A percentile compares a stretch with the other conserved stretches of the same genome.
Conservation (phyloP, 2,329 filamentous ascomycete species). For the Colletotrichum spaethianum region DNA sequence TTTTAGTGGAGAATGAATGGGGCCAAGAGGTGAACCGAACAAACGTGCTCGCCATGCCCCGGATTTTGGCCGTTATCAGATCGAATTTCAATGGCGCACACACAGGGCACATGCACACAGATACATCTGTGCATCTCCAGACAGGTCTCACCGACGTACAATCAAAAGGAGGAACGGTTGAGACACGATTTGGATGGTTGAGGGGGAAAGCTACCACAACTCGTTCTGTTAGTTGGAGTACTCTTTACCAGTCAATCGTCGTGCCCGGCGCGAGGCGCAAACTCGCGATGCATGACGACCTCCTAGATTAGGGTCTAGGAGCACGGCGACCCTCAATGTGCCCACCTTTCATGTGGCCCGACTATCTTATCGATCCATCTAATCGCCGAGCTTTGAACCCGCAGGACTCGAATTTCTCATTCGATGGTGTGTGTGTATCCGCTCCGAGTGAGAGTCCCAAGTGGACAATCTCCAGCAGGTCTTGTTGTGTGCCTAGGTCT, state of each 20-base stretch:
- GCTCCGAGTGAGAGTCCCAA: too few species aligned
- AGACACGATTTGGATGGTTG: not conserved
- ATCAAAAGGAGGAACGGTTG: not conserved
- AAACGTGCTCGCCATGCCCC: constrained; percentile 8
- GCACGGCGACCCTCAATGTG: not conserved
- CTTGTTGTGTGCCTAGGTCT: too few species aligned
- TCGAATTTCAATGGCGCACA: constrained; percentile 15
- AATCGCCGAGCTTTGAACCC: not conserved
- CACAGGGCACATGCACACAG: too few species aligned
- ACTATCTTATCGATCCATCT: constrained; percentile 10
- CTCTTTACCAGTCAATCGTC: too few species aligned
- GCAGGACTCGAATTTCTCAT: too few species aligned
- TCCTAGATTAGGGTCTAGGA: not conserved
- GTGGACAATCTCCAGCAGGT: too few species aligned
- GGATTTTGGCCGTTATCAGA: constrained; percentile 39
- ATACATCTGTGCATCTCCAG: not conserved
- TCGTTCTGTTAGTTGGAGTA: too few species aligned
- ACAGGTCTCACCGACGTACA: not conserved
- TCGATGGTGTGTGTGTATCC: too few species aligned
- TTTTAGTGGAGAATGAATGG: not conserved
- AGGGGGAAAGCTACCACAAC: not conserved
- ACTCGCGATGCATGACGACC: not conserved
- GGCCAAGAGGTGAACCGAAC: not conserved
- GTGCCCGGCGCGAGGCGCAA: not conserved
- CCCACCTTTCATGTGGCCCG: not conserved